Evolutionary conservation across 2,329 filamentous ascomycete genomes (phyloP).

Genomic region (Apiospora sp.): DNA sequence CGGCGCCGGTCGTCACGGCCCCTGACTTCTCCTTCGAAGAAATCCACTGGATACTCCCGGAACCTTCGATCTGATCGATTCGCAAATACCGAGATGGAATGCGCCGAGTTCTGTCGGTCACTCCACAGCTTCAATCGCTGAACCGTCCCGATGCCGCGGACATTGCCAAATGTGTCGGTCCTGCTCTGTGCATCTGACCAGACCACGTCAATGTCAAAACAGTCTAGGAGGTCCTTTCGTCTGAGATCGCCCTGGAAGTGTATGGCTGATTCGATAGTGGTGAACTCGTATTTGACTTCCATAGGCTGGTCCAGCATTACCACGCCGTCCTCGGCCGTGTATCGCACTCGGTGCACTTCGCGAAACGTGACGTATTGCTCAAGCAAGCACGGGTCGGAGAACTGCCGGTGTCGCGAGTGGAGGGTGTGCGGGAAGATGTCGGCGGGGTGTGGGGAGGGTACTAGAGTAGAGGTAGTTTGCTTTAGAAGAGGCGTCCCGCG

Average conservation of each 20-base stretch:
- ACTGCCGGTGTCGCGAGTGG: slow-evolving; percentile 59
- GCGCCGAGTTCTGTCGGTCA: slow-evolving; percentile 55
- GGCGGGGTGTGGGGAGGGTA: slow-evolving; percentile 53
- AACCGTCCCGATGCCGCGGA: slow-evolving; percentile 59
- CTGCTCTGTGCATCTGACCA: slow-evolving; percentile 60
- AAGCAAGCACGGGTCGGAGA: slow-evolving; percentile 57
- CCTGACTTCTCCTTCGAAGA: slow-evolving; percentile 57
- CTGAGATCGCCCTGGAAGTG: slow-evolving; percentile 59
- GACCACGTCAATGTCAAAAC: slow-evolving; percentile 60
- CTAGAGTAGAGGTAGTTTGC: slow-evolving; percentile 38
- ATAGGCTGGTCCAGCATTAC: slow-evolving; percentile 57
- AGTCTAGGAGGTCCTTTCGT: slow-evolving; percentile 56
- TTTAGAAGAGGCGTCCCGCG: slow-evolving; percentile 8
- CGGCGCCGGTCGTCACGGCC: slow-evolving; percentile 55
- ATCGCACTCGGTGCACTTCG: slow-evolving; percentile 57
- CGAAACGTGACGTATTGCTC: slow-evolving; percentile 58
- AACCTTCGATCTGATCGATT: slow-evolving; percentile 54
- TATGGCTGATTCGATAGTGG: slow-evolving; percentile 54
- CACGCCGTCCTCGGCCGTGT: slow-evolving; percentile 54
- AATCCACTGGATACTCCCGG: slow-evolving; percentile 56
- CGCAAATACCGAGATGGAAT: slow-evolving; percentile 57
- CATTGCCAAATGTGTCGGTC: slow-evolving; percentile 58
- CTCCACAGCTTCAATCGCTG: slow-evolving; percentile 62
- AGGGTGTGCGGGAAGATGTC: slow-evolving; percentile 58
- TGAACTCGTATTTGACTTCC: slow-evolving; percentile 60